Evolutionary conservation across 768 basidiomycete genomes (phyloP).

Genomic region (Boletus fagicola): DNA sequence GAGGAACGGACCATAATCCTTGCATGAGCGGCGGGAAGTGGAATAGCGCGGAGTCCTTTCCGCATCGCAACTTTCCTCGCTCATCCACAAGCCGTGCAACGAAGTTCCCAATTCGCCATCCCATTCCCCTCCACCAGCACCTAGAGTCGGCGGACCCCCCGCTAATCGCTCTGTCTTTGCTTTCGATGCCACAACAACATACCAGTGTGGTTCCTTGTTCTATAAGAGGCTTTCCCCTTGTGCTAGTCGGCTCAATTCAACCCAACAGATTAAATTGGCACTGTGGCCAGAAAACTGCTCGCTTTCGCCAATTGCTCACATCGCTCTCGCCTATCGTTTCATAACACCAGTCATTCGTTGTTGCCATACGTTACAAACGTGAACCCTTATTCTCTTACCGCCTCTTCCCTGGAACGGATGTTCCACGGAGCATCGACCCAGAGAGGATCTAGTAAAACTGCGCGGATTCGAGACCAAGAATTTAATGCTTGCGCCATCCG

Average conservation of each 20-base stretch:
- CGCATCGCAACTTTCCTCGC: not conserved
- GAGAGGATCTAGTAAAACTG: too few relatives aligned
- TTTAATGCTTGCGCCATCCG: not conserved
- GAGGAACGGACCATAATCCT: conserved; percentile 6
- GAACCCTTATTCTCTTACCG: not conserved
- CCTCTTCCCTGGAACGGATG: not conserved
- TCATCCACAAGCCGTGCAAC: not conserved
- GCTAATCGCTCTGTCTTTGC: not conserved
- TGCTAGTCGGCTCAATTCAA: not conserved
- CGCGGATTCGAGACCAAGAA: not conserved
- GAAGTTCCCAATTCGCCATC: not conserved
- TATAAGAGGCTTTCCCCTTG: not conserved
- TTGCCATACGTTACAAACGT: not conserved
- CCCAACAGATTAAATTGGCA: not conserved
- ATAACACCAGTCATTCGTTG: not conserved
- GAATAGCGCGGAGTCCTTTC: not conserved
- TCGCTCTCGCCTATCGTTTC: not conserved
- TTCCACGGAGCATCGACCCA: not conserved
- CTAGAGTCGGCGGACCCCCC: too few relatives aligned
- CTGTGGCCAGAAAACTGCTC: not conserved
- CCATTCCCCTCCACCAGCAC: too few relatives aligned
- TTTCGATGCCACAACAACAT: not conserved
- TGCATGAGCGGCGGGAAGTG: not conserved
- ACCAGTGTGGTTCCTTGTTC: not conserved
- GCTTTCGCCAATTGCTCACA: not conserved